Conservation (phyloP, 2,329 filamentous ascomycete species). For the Verticillium zaregamsianum region DNA sequence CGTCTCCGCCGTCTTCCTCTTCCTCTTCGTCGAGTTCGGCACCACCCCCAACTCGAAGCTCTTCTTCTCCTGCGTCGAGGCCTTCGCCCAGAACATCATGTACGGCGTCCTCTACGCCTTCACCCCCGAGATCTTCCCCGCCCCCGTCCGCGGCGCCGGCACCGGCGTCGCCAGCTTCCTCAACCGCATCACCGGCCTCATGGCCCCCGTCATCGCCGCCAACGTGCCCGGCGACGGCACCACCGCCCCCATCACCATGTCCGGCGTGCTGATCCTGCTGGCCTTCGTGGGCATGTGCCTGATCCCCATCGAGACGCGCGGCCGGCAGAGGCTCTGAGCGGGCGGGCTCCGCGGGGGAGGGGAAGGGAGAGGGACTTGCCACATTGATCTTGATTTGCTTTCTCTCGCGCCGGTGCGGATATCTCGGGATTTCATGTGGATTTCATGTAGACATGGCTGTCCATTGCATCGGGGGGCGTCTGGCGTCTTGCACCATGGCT, state of each 20-base stretch:
- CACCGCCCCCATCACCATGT: conserved; percentile 53
- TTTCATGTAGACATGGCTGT: background rate
- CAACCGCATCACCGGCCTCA: conserved; percentile 63
- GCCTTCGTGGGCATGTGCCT: conserved; percentile 57
- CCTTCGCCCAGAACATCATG: conserved; percentile 73
- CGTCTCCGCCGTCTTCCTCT: conserved; percentile 64
- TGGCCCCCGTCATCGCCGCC: conserved; percentile 65
- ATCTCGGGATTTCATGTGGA: background rate
- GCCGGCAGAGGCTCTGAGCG: conserved; percentile 49
- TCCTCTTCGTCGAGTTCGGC: conserved; percentile 60
- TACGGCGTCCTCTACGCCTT: conserved; percentile 75
- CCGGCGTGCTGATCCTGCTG: conserved; percentile 50
- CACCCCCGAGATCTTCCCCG: conserved; percentile 73
- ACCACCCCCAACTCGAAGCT: conserved; percentile 55
- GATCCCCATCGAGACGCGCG: conserved; percentile 61
- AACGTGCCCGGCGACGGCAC: conserved; percentile 54
- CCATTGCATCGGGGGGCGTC: background rate
- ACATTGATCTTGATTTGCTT: background rate
- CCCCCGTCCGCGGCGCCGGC: conserved; percentile 66
- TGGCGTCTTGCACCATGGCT: background rate
- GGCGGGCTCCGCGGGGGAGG: too few relatives aligned
- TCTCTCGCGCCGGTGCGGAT: background rate
- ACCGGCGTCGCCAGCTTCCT: conserved; percentile 69
- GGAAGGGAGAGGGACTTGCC: too few relatives aligned
- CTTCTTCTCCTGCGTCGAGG: conserved; percentile 62